phyloP scores from a whole-genome alignment of 2,329 filamentous ascomycete species.

The Fusarium concolor region DNA sequence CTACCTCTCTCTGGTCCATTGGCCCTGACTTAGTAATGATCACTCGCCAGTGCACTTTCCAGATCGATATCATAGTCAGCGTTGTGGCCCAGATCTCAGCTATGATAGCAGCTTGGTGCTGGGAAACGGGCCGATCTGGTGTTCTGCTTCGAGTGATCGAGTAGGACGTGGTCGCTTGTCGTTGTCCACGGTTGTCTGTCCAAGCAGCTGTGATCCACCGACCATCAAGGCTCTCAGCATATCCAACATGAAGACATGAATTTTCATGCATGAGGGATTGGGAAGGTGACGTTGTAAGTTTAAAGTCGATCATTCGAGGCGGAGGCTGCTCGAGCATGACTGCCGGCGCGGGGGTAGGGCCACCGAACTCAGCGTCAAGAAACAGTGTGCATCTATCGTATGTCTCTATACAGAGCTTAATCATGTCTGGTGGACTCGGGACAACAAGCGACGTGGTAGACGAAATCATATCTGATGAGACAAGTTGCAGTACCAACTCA shows the following conservation, averaged over 20 bases:
- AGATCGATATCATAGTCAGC: conserved; percentile 74
- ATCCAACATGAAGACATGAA: conserved; percentile 83
- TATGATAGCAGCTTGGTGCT: conserved; percentile 65
- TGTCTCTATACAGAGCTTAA: conserved; percentile 75
- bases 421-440: conserved; percentile 69
- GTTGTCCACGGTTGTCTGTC: conserved; percentile 81
- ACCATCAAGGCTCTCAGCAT: conserved; percentile 79
- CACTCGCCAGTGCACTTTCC: conserved; percentile 81
- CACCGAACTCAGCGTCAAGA: conserved; percentile 53
- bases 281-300: conserved; percentile 74
- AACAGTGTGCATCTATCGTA: conserved; percentile 78
- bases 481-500: conserved; percentile 81
- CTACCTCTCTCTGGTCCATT: conserved; percentile 74
- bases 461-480: conserved; percentile 76
- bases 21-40: conserved; percentile 78
- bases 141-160: conserved; percentile 71
- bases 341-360: conserved; percentile 72
- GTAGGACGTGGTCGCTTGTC: conserved; percentile 79
- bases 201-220: conserved; percentile 84
- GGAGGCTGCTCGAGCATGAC: conserved; percentile 78
- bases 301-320: conserved; percentile 80
- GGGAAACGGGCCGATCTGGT: conserved; percentile 62
- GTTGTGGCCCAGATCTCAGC: conserved; percentile 84
- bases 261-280: conserved; percentile 81
- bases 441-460: conserved; percentile 72